Evolutionary conservation across 306 rosid species (phyloP), one percentile per base, ranked within the genome.

Genomic region (Acacia melanoxylon): DNA sequence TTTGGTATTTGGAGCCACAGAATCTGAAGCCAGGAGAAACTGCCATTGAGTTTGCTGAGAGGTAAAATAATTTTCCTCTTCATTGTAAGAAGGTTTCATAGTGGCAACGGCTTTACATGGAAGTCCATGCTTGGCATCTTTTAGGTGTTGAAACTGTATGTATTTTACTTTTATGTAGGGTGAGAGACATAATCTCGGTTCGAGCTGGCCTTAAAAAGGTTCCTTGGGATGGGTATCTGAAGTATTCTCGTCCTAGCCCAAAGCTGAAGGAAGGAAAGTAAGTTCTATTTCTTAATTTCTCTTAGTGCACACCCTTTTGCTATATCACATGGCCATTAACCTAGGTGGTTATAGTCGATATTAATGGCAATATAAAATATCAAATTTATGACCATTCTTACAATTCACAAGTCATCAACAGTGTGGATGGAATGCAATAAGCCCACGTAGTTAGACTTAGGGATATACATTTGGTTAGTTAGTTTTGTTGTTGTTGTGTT

Each of bases 1-100:
- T 95, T 81, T 95, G 98, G 98, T 95, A 95, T 83, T 78, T 95
- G 91, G 98, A 95, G 89, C 99, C 99, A 15, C 97, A 95, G 85
- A 88, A 78, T 69, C 74, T 95, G 66, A 91, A 83, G 87, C 98
- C 91, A 45, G 94, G 99, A 78, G 98, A 95, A 82, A 92, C 99
- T n/a, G 73, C 98, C 37, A 95, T 95, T 33, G 98, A 95, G 85
- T 95, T 95, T 89, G 98, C 99, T 8, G 99, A 95, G 89, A 95
- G 98, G 98, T 95, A 79, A 79, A 78, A 35, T 70, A 65, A 75
- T 84, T 29, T 46, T 71, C 52, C 48, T 35, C 59, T 25, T 6
- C 8, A 79, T 48, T 83, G 61, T 76, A 74, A 62, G 63, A 11
- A 54, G 51, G 56, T 16, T 17, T 25, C 27, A 6, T 35, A 4